Base-by-base conservation (phyloP, 73 alveolate species). In the Blepharisma stoltei region DNA sequence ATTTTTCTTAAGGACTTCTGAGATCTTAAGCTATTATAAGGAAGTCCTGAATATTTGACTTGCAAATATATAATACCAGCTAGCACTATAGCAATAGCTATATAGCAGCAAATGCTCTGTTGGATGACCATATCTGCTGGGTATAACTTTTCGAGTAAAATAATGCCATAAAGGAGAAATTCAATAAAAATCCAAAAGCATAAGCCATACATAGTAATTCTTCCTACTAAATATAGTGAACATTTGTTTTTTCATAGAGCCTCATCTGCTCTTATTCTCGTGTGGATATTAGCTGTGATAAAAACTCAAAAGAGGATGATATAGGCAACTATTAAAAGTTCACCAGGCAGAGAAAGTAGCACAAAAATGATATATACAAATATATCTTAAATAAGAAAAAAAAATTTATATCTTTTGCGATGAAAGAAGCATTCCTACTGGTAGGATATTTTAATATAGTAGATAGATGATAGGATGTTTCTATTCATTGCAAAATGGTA, bases 41-140 rank as follows among this genome's bases (percentile, higher is more conserved):
- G 73, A 14, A 60, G 18, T 5, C 73, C 73, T 25, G 73, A 60
- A 38, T 60, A 60, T 60, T 60, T 60, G 23, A 60, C 14, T 38
- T 60, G 73, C 23, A 60, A 60, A 25, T 60, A 25, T 14, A 60
- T 38, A 60, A n/a, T 25, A 2, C 46, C 37, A 38, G n/a, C 14
- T 2, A 60, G 14, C 14, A 60, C 46, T 14, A 25, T 38, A 25
- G 46, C 73, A 60, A n/a, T 60, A 14, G 73, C 37, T 18, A 60
- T 20, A 60, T 14, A n/a, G 49, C 38, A 14, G 46, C 73, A 60
- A 14, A 25, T 9, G 45, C 73, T 14, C 46, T 60, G 73, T 47
- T 60, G 73, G 45, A 18, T 8, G 3, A 60, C 46, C n/a, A 60
- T 60, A 60, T 8, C 11, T 3, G 46, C 18, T 25, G 46, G 14